phyloP scores from a whole-genome alignment of 2,329 filamentous ascomycete species.

The Trichoderma aggressivum region DNA sequence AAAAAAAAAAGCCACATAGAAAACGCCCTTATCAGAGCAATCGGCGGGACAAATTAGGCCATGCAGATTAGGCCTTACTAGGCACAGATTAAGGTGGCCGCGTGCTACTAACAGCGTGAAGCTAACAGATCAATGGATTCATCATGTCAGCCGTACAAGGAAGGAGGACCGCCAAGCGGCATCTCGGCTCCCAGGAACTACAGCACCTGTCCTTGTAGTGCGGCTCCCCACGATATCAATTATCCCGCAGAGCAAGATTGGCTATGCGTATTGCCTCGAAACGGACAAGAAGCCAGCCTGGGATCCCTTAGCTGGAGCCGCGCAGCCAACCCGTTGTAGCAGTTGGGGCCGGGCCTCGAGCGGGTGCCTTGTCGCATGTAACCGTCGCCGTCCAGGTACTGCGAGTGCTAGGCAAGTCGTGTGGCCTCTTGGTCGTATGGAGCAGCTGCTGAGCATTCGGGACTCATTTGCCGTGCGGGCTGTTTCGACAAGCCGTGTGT shows the following conservation, averaged over 20 bases:
- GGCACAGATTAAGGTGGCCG: slow-evolving; percentile 3
- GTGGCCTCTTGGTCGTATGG: neutral
- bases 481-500: slow-evolving; percentile 7
- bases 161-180: slow-evolving; percentile 6
- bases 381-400: neutral
- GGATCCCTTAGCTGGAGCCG: neutral
- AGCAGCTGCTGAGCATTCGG: slow-evolving; percentile 8
- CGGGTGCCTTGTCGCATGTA: neutral
- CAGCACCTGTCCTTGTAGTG: slow-evolving; percentile 3
- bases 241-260: neutral
- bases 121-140: neutral
- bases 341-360: neutral
- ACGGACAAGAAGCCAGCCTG: neutral
- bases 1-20: neutral
- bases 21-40: neutral
- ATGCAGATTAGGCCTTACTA: neutral
- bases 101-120: neutral
- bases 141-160: slow-evolving; percentile 7
- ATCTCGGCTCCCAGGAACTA: slow-evolving; percentile 6
- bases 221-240: slow-evolving; percentile 1
- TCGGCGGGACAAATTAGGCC: neutral
- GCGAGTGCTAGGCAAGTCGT: neutral
- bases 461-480: slow-evolving; percentile 9
- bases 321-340: neutral
- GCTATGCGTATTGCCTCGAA: neutral